These are phyloP conservation scores for Russula griseocarnosa DNA, from an alignment of 768 basidiomycete species.

Conservation along the genomic window DNA sequence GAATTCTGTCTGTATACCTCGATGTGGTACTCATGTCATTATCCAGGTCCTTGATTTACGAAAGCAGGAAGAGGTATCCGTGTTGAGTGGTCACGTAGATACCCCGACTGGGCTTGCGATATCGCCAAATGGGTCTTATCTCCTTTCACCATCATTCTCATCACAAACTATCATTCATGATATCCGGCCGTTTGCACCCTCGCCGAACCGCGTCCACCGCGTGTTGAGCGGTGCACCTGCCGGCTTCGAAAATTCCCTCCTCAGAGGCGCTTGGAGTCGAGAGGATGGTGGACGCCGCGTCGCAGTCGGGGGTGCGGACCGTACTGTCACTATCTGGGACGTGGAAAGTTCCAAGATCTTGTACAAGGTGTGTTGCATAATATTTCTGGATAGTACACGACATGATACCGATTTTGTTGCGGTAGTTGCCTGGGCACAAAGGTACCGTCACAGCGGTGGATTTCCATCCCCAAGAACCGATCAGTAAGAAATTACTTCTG, in stretches of 20 bases:
- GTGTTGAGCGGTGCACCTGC: conserved; percentile 80
- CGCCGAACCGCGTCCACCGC: conserved; percentile 77
- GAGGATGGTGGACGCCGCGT: conserved; percentile 78
- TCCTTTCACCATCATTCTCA: conserved; percentile 88
- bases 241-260: conserved; percentile 85
- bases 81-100: conserved; percentile 81
- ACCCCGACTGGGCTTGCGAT: conserved; percentile 91
- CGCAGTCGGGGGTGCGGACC: conserved; percentile 86
- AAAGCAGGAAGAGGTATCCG: conserved; percentile 75
- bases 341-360: conserved; percentile 69
- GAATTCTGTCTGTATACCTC: conserved; percentile 32
- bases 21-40: background rate
- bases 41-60: conserved; percentile 83
- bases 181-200: conserved; percentile 88
- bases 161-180: conserved; percentile 89
- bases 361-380: conserved; percentile 63
- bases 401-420: conserved; percentile 1
- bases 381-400: conserved; percentile 3
- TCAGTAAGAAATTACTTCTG: conserved; percentile 54
- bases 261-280: conserved; percentile 84
- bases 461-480: conserved; percentile 94
- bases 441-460: conserved; percentile 95
- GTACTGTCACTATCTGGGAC: conserved; percentile 85
- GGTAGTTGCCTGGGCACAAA: conserved; percentile 88
- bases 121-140: conserved; percentile 82